These are phyloP conservation scores for Pichia cactophila DNA, from an alignment of 1,139 yeast species.

Conservation along the genomic window DNA sequence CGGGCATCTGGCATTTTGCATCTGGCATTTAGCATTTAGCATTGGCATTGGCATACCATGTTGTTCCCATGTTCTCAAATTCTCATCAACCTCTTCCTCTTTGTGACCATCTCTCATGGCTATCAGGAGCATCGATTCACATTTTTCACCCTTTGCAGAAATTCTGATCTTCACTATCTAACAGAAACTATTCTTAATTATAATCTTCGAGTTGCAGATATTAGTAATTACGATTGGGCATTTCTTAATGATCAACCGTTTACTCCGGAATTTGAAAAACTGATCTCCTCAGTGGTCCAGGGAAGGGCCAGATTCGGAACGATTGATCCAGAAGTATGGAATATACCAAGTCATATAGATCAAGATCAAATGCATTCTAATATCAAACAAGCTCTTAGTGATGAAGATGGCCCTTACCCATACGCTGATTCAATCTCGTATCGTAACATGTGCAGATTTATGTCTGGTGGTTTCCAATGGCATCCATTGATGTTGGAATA, in stretches of 20 bases:
- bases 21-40: too few relatives aligned
- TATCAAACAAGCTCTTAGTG: constrained; percentile 36
- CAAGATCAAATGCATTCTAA: constrained; percentile 41
- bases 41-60: too few relatives aligned
- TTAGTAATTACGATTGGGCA: constrained; percentile 55
- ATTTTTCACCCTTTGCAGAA: constrained; percentile 52
- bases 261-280: constrained; percentile 37
- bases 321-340: constrained; percentile 61
- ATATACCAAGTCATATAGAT: constrained; percentile 60
- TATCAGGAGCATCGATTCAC: constrained; percentile 32
- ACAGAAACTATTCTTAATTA: constrained; percentile 44
- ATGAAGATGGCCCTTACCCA: constrained; percentile 29
- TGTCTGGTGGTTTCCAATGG: constrained; percentile 58
- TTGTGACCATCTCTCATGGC: not conserved
- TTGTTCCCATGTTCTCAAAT: not conserved
- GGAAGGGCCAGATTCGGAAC: constrained; percentile 58
- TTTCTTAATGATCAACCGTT: constrained; percentile 52
- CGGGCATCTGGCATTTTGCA: too few relatives aligned
- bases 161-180: constrained; percentile 43
- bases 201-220: constrained; percentile 49
- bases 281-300: constrained; percentile 41
- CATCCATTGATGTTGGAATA: constrained; percentile 37
- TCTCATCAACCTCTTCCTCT: not conserved
- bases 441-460: constrained; percentile 74
- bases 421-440: constrained; percentile 49